These are phyloP conservation scores for Phaffia tasmanica DNA, from an alignment of 768 basidiomycete genomes.

Conservation along the genomic window DNA sequence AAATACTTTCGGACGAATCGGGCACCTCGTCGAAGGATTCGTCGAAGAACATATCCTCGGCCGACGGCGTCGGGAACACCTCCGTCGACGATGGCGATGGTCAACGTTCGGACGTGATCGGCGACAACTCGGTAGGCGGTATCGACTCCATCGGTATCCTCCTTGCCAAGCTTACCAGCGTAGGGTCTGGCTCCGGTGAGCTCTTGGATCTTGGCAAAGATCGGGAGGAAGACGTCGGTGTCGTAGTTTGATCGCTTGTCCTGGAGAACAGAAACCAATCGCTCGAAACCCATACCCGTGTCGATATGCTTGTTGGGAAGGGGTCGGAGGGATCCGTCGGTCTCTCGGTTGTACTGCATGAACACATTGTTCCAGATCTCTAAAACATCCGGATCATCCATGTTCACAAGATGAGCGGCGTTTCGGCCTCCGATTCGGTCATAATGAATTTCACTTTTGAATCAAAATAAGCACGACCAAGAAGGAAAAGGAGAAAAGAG, in stretches of 20 bases:
- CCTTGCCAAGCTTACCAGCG: slow-evolving; percentile 79
- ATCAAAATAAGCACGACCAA: neutral
- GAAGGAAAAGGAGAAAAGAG: too few species aligned
- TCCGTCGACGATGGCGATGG: slow-evolving; percentile 90
- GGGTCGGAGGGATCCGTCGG: slow-evolving; percentile 62
- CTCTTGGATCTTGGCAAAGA: slow-evolving; percentile 76
- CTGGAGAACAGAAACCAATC: slow-evolving; percentile 86
- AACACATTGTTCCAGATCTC: slow-evolving; percentile 99
- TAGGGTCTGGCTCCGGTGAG: slow-evolving; percentile 81
- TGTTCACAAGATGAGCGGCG: slow-evolving; percentile 82
- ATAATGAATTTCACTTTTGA: slow-evolving; percentile 86
- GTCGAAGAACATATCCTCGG: slow-evolving; percentile 88
- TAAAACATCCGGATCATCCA: slow-evolving; percentile 90
- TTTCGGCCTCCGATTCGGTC: slow-evolving; percentile 97
- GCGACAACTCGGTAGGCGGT: slow-evolving; percentile 96
- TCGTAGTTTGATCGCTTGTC: slow-evolving; percentile 92
- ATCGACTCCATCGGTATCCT: slow-evolving; percentile 90
- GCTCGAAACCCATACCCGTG: slow-evolving; percentile 98
- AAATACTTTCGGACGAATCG: slow-evolving; percentile 92
- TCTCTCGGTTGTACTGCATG: slow-evolving; percentile 95
- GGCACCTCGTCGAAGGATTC: slow-evolving; percentile 87
- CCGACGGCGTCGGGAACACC: slow-evolving; percentile 94
- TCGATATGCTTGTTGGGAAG: slow-evolving; percentile 93
- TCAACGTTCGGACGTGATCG: slow-evolving; percentile 89
- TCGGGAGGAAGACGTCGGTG: slow-evolving; percentile 84